These are phyloP conservation scores for Lathyrus oleraceus DNA, from an alignment of 306 rosid species.

Conservation along the genomic window DNA sequence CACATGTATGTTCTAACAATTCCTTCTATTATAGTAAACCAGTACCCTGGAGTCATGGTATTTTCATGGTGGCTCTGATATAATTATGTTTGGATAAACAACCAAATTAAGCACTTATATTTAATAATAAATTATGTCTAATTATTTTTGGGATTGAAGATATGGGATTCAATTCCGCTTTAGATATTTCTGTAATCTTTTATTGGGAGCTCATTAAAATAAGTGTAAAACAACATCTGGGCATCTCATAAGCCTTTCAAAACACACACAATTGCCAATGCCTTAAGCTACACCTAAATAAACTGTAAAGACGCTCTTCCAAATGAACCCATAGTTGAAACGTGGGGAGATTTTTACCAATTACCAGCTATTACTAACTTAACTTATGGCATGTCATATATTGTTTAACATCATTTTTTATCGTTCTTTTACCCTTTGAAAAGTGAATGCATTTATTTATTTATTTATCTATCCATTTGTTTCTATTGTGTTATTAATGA, in stretches of 20 bases:
- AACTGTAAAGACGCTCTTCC: not conserved
- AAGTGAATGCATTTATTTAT: not conserved
- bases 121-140: not conserved
- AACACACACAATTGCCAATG: not conserved
- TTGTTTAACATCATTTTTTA: not conserved
- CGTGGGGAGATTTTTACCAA: not conserved
- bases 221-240: not conserved
- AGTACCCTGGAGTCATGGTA: slow-evolving; percentile 7
- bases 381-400: not conserved
- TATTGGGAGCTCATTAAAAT: not conserved
- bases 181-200: not conserved
- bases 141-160: not conserved
- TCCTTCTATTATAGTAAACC: slow-evolving; percentile 17
- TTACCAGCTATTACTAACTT: slow-evolving; percentile 5
- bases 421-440: slow-evolving; percentile 1
- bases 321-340: not conserved
- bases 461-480: not conserved
- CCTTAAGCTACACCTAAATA: not conserved
- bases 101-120: not conserved
- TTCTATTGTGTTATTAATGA: not conserved
- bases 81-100: not conserved
- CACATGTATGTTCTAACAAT: not conserved
- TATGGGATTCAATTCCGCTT: not conserved
- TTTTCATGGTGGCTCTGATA: slow-evolving; percentile 18
- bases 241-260: not conserved